Percentiles rank a stretch among this genome's conserved stretches.
These are phyloP conservation scores for Cercospora citrullina DNA, from an alignment of 2,329 filamentous ascomycete species.

Conservation along the genomic window DNA sequence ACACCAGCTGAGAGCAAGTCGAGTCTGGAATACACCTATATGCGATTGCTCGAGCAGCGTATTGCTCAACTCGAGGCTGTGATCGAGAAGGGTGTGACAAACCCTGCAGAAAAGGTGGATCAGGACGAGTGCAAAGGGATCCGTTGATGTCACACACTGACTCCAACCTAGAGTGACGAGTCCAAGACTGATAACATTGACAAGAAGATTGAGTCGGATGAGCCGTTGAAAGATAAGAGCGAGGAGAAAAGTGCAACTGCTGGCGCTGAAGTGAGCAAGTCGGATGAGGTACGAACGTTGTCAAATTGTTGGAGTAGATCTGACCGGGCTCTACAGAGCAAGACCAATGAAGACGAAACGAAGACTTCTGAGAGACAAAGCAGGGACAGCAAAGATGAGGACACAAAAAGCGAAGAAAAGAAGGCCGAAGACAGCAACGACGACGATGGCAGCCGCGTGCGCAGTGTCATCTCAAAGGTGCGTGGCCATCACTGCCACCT, in stretches of 20 bases:
- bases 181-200: background rate
- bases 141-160: background rate
- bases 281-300: background rate
- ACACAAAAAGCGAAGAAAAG: background rate
- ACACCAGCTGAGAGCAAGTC: background rate
- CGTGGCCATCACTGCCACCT: background rate
- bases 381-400: background rate
- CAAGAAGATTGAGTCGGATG: background rate
- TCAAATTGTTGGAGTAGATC: background rate
- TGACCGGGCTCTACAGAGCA: background rate
- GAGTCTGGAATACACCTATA: constrained; percentile 10
- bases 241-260: background rate
- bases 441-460: background rate
- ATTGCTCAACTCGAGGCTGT: constrained; percentile 11
- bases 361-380: background rate
- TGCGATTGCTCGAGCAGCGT: constrained; percentile 13
- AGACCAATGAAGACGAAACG: background rate
- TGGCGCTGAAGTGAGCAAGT: background rate
- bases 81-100: background rate
- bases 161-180: background rate
- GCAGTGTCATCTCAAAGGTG: background rate
- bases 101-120: background rate
- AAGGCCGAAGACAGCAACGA: background rate
- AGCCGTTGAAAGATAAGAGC: background rate
- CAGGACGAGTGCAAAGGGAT: background rate